These are phyloP conservation scores for Populus nigra DNA, from an alignment of 345 rosid species.

Conservation along the genomic window DNA sequence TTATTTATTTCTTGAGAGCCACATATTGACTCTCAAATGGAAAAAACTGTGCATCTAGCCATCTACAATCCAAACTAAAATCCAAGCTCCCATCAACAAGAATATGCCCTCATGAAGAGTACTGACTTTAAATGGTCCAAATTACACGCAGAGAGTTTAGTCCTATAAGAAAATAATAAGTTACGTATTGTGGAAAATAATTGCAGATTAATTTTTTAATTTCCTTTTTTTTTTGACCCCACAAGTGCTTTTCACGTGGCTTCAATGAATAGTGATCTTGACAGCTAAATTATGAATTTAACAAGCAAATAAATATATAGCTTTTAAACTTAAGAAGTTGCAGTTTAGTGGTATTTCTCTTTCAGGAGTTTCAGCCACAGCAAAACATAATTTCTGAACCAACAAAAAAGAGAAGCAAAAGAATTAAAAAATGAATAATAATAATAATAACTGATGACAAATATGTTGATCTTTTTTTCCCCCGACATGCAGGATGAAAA, in stretches of 20 bases:
- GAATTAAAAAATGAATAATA: no score
- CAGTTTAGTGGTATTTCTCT: background rate
- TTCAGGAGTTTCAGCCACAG: background rate
- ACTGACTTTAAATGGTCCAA: background rate
- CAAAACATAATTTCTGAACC: background rate
- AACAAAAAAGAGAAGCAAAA: no score
- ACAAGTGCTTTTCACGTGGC: conserved; percentile 42
- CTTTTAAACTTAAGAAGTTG: background rate
- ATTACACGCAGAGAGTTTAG: background rate
- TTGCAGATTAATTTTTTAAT: background rate
- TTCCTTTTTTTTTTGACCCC: conserved; percentile 4
- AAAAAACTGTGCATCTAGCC: background rate
- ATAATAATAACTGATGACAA: background rate
- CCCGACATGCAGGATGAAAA: conserved; percentile 46
- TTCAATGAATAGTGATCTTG: conserved; percentile 12
- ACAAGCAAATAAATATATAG: background rate
- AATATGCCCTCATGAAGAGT: background rate
- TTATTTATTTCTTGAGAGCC: background rate
- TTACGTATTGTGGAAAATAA: background rate
- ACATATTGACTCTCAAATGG: background rate
- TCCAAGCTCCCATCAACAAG: background rate
- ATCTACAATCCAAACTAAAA: background rate
- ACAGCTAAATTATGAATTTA: background rate
- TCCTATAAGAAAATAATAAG: background rate
- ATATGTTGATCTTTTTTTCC: background rate